phyloP scores from a whole-genome alignment of 441 rosid species.

The Capsella rubella region DNA sequence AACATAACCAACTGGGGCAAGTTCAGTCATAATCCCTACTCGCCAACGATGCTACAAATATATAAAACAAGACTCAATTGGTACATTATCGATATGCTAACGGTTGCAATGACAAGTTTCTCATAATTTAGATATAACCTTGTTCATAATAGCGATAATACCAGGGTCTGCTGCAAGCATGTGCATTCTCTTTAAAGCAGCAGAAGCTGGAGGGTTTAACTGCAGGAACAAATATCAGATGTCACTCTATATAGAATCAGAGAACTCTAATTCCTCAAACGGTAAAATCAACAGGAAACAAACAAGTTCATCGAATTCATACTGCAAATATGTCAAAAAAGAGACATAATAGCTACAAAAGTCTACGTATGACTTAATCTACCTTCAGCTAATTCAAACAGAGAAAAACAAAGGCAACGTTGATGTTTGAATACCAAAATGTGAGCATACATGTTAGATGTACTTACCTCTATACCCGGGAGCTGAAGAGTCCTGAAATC shows the following conservation, averaged over 20 bases:
- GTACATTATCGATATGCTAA: conserved; percentile 27
- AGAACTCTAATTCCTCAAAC: not conserved
- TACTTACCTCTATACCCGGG: conserved; percentile 76
- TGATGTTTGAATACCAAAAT: not conserved
- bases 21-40: conserved; percentile 90
- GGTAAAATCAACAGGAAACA: not conserved
- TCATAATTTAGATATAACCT: conserved; percentile 54
- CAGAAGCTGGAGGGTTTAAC: conserved; percentile 87
- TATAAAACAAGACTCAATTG: not conserved
- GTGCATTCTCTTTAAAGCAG: conserved; percentile 93
- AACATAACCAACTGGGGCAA: conserved; percentile 98
- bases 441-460: not conserved
- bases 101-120: conserved; percentile 2
- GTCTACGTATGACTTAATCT: not conserved
- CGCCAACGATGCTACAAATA: conserved; percentile 84
- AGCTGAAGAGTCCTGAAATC: conserved; percentile 81
- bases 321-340: no score
- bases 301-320: not conserved
- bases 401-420: not conserved
- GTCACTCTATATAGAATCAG: not conserved
- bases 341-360: not conserved
- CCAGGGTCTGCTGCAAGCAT: conserved; percentile 99
- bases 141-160: conserved; percentile 87
- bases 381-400: not conserved
- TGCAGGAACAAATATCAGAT: conserved; percentile 31